Conservation (phyloP, 2,329 filamentous ascomycete species). For the Bipolaris oryzae region DNA sequence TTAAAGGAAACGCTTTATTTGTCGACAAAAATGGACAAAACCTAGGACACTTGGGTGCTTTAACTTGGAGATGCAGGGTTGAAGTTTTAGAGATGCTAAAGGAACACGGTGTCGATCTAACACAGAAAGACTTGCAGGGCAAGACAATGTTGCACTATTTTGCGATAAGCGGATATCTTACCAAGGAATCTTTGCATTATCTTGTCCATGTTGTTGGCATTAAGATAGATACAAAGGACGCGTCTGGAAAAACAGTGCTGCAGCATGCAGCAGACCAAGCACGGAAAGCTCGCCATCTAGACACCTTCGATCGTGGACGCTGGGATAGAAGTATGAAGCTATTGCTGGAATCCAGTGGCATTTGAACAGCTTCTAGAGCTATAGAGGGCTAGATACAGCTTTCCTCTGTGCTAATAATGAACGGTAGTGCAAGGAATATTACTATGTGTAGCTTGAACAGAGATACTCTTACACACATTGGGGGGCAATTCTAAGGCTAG, state of each 20-base stretch:
- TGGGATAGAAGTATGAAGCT: too few relatives aligned
- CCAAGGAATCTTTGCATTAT: conserved; percentile 10
- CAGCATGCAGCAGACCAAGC: conserved; percentile 10
- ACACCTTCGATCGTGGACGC: too few relatives aligned
- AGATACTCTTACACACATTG: too few relatives aligned
- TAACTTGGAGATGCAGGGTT: not conserved
- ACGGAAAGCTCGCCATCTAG: not conserved
- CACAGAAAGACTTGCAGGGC: conserved; percentile 12
- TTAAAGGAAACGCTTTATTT: conserved; percentile 16
- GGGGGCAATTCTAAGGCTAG: too few relatives aligned
- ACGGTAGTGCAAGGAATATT: too few relatives aligned
- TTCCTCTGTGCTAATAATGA: too few relatives aligned
- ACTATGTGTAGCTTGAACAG: too few relatives aligned
- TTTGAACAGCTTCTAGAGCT: too few relatives aligned
- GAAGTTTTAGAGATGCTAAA: conserved; percentile 6
- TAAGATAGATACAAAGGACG: conserved; percentile 12
- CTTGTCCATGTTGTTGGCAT: conserved; percentile 16
- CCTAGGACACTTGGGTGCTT: conserved; percentile 13
- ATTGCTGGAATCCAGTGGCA: too few relatives aligned
- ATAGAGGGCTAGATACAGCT: too few relatives aligned
- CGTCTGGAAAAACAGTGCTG: conserved; percentile 14
- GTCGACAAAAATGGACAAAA: conserved; percentile 12
- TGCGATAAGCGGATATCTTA: conserved; percentile 10
- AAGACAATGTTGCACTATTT: conserved; percentile 14
- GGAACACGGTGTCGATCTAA: conserved; percentile 12